Evolutionary conservation across 208 protist species (phyloP).

Genomic region (Trypanosoma brucei): DNA sequence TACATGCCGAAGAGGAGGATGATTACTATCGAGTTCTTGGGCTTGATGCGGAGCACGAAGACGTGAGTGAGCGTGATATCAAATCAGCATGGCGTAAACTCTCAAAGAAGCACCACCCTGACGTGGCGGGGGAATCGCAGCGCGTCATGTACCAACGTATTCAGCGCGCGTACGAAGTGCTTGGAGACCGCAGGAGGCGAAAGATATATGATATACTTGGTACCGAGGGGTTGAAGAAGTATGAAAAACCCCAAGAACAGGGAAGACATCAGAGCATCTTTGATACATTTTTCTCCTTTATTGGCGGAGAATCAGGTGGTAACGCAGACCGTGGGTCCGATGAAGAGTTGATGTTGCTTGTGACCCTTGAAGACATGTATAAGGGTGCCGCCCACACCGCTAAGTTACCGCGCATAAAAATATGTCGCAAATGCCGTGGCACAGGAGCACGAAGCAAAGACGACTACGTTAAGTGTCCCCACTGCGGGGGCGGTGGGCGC

Average conservation of each 20-base stretch:
- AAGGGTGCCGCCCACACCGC: conserved; percentile 82
- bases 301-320: conserved; percentile 23
- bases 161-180: conserved; percentile 73
- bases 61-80: conserved; percentile 51
- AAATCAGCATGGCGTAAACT: conserved; percentile 39
- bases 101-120: conserved; percentile 48
- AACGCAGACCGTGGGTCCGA: conserved; percentile 51
- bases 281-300: conserved; percentile 33
- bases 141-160: conserved; percentile 51
- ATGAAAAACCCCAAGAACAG: conserved; percentile 30
- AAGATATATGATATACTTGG: conserved; percentile 79
- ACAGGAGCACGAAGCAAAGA: conserved; percentile 29
- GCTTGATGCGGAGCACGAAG: conserved; percentile 43
- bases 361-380: conserved; percentile 92
- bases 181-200: conserved; percentile 55
- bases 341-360: conserved; percentile 61
- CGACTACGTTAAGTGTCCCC: conserved; percentile 29
- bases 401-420: conserved; percentile 71
- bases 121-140: conserved; percentile 39
- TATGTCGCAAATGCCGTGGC: conserved; percentile 54
- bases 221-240: conserved; percentile 45
- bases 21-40: conserved; percentile 51
- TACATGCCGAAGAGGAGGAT: conserved; percentile 25
- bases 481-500: conserved; percentile 35
- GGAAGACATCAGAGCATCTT: conserved; percentile 16